phyloP scores from a whole-genome alignment of 75 land plant species.

The Picea glauca region DNA sequence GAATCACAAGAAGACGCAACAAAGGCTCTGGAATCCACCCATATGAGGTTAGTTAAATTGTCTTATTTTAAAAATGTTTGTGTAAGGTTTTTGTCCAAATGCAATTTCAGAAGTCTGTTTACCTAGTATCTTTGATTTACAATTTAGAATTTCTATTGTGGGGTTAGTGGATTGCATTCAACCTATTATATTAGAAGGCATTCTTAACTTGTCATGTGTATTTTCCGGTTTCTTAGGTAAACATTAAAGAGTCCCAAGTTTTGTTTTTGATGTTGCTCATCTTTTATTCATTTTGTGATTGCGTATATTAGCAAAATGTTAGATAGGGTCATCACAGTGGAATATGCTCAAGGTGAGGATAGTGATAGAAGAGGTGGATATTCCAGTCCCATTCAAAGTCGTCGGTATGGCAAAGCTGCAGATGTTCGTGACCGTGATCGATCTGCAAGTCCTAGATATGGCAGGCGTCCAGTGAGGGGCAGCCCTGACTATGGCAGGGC shows the following conservation, averaged over 20 bases:
- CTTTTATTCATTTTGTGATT: neutral
- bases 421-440: constrained; percentile 24
- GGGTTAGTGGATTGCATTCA: no score
- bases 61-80: no score
- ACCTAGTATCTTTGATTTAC: neutral
- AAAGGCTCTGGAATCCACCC: constrained; percentile 74
- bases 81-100: no score
- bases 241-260: no score
- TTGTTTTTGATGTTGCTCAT: neutral
- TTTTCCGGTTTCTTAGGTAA: no score
- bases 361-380: constrained; percentile 55
- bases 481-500: constrained; percentile 34
- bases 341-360: constrained; percentile 87
- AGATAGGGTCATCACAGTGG: constrained; percentile 85
- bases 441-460: constrained; percentile 4
- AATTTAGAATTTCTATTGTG: no score
- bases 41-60: constrained; percentile 58
- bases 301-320: constrained; percentile 58
- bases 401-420: constrained; percentile 30
- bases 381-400: constrained; percentile 51
- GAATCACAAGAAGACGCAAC: constrained; percentile 82
- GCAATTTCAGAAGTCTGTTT: neutral
- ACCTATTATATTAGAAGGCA: no score
- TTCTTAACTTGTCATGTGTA: no score
- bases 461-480: constrained; percentile 6